Evolutionary conservation across 1,284 basidiomycete genomes (phyloP).

Genomic region (Abortiporus biennis): DNA sequence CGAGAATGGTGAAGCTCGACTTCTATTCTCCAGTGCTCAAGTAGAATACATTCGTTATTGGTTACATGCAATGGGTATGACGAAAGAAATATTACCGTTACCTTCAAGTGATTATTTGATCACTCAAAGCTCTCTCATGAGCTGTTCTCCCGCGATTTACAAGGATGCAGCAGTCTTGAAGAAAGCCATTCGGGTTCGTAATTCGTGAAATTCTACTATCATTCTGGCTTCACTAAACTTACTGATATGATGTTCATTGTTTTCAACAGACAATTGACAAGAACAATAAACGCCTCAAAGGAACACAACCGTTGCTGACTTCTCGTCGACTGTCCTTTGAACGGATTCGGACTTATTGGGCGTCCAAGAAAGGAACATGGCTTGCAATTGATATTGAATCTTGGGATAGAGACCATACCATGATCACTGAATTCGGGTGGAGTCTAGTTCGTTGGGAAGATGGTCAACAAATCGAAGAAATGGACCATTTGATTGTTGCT

Average conservation of each 20-base stretch:
- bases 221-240: not conserved
- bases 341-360: constrained; percentile 57
- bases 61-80: constrained; percentile 69
- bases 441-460: constrained; percentile 51
- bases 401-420: constrained; percentile 68
- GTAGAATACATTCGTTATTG: constrained; percentile 83
- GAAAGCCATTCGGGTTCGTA: constrained; percentile 48
- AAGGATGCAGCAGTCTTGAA: constrained; percentile 46
- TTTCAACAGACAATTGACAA: constrained; percentile 63
- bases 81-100: constrained; percentile 55
- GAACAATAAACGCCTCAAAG: constrained; percentile 70
- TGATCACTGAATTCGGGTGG: constrained; percentile 77
- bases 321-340: constrained; percentile 59
- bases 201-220: not conserved
- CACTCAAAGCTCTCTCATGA: constrained; percentile 44
- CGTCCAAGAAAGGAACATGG: constrained; percentile 58
- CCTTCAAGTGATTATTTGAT: constrained; percentile 72
- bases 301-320: constrained; percentile 41
- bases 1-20: constrained; percentile 57
- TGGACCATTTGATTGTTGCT: constrained; percentile 61
- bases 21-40: constrained; percentile 78
- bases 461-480: constrained; percentile 36
- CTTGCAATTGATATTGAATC: constrained; percentile 74
- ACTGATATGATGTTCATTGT: too few relatives aligned
- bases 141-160: constrained; percentile 53